A percentile compares a stretch with the other conserved stretches of the same genome.
Evolutionary conservation across 2,329 filamentous ascomycete species (phyloP).

Genomic region (Diplodia seriata): DNA sequence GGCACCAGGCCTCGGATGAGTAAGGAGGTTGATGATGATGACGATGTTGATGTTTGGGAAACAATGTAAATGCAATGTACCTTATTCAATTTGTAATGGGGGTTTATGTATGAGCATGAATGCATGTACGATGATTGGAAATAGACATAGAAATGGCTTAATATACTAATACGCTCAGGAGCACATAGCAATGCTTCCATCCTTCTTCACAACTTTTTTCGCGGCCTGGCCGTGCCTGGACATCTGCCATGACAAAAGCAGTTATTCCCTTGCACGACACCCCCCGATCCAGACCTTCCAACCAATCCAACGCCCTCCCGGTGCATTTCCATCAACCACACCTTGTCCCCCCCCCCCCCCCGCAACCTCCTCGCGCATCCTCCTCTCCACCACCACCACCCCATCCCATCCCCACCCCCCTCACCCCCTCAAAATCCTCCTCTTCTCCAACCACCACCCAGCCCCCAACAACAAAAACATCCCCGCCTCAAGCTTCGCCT

Average conservation of each 20-base stretch:
- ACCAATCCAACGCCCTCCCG: neutral
- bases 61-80: slow-evolving; percentile 8
- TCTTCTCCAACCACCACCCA: slow-evolving; percentile 29
- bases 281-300: neutral
- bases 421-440: slow-evolving; percentile 14
- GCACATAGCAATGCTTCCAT: neutral
- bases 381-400: too few species aligned
- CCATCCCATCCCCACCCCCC: neutral
- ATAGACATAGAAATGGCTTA: slow-evolving; percentile 20
- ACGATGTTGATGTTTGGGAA: neutral
- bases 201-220: neutral
- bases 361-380: too few species aligned
- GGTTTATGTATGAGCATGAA: neutral
- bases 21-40: neutral
- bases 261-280: too few species aligned
- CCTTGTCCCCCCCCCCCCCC: too few species aligned
- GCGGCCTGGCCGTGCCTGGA: neutral
- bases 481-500: slow-evolving; percentile 26
- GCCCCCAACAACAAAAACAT: slow-evolving; percentile 8
- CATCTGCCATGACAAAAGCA: too few species aligned
- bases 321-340: neutral
- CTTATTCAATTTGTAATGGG: neutral
- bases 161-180: slow-evolving; percentile 9
- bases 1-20: slow-evolving; percentile 14
- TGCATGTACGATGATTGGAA: neutral